These are phyloP conservation scores for Asterophora lycoperdoides DNA, from an alignment of 768 basidiomycete genomes.

Conservation along the genomic window DNA sequence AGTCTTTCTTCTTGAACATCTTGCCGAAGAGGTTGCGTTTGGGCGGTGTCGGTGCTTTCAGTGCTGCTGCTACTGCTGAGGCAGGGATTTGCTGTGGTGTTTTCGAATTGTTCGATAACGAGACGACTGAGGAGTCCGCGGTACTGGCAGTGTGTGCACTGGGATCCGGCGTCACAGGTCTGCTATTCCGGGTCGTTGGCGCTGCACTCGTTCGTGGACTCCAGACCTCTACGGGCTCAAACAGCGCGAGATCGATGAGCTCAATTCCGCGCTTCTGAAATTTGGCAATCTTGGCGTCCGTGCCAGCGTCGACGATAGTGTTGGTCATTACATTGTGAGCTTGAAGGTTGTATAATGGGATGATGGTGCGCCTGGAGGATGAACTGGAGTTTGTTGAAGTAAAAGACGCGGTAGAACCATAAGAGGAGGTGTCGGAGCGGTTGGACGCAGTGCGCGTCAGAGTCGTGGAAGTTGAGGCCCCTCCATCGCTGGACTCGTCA, in stretches of 20 bases:
- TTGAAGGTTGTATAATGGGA: slow-evolving; percentile 83
- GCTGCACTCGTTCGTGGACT: slow-evolving; percentile 28
- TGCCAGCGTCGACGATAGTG: slow-evolving; percentile 82
- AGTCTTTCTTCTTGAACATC: slow-evolving; percentile 56
- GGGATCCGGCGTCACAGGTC: slow-evolving; percentile 19
- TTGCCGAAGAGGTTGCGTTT: slow-evolving; percentile 67
- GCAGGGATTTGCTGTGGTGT: slow-evolving; percentile 2
- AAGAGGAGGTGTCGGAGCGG: slow-evolving; percentile 45
- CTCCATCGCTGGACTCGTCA: slow-evolving; percentile 29
- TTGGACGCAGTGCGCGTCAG: slow-evolving; percentile 53
- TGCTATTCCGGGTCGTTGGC: slow-evolving; percentile 21
- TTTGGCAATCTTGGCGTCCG: slow-evolving; percentile 79
- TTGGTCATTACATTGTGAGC: slow-evolving; percentile 88
- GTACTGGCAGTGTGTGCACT: slow-evolving; percentile 8
- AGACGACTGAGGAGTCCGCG: slow-evolving; percentile 18
- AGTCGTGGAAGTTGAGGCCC: slow-evolving; percentile 15
- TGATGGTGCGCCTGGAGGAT: slow-evolving; percentile 66
- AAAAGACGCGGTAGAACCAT: slow-evolving; percentile 38
- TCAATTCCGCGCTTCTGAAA: slow-evolving; percentile 73
- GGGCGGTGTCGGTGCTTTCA: slow-evolving; percentile 1
- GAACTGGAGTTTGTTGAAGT: slow-evolving; percentile 35
- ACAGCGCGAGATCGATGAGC: slow-evolving; percentile 68
- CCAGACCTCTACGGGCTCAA: slow-evolving; percentile 82
- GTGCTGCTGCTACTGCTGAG: background rate
- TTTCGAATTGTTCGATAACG: slow-evolving; percentile 7